Conservation (phyloP, 441 rosid genomes). For the Euphorbia schlechtendalii region DNA sequence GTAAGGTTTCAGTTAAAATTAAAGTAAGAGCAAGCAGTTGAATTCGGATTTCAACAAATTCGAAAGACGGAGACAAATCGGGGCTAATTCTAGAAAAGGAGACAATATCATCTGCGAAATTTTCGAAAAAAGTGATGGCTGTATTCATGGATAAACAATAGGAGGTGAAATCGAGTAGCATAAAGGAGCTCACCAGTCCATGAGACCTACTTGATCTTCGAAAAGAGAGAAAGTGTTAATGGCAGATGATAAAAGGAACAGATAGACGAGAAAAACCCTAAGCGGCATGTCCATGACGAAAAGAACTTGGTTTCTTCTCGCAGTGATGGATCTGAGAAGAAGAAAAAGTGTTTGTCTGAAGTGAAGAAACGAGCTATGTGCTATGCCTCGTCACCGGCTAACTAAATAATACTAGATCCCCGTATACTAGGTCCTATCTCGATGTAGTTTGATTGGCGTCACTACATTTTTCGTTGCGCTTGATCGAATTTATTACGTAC, state of each 20-base stretch:
- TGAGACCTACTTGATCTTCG: constrained; percentile 98
- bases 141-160: background rate
- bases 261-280: constrained; percentile 32
- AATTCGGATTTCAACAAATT: background rate
- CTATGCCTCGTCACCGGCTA: constrained; percentile 16
- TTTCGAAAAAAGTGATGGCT: no score
- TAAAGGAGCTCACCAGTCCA: constrained; percentile 63
- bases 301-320: background rate
- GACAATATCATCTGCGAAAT: background rate
- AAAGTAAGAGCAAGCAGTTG: constrained; percentile 8
- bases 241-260: constrained; percentile 38
- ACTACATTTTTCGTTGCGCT: no score
- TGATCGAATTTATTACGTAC: no score
- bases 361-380: no score
- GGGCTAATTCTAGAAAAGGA: background rate
- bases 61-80: background rate
- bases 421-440: no score
- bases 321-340: constrained; percentile 26
- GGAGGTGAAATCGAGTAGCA: constrained; percentile 6
- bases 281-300: constrained; percentile 51
- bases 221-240: constrained; percentile 49
- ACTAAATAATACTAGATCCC: no score
- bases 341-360: constrained; percentile 14
- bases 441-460: no score
- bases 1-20: background rate